Conservation (phyloP, 495 filamentous ascomycete species). For the Staphylotrichum longicolle region DNA sequence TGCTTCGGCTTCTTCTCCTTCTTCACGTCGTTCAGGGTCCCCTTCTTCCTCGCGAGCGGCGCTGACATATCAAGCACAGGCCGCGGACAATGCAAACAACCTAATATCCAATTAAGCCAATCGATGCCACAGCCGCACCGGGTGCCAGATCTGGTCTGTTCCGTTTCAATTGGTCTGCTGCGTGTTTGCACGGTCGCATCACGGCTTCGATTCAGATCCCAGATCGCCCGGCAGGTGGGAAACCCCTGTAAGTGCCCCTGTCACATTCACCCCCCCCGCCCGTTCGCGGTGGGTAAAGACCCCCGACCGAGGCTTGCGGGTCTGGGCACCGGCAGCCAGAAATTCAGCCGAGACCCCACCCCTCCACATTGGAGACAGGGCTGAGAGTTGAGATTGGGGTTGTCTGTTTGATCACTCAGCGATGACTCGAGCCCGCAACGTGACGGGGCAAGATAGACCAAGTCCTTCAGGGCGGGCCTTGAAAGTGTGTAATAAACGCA, state of each 20-base stretch:
- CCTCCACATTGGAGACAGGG: too few species aligned
- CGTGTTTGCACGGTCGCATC: not conserved
- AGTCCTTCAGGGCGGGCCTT: too few species aligned
- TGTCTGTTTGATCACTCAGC: too few species aligned
- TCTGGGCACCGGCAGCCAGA: not conserved
- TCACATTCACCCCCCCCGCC: slow-evolving; percentile 1
- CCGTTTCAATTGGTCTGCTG: not conserved
- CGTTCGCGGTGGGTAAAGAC: not conserved
- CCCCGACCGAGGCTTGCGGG: slow-evolving; percentile 3
- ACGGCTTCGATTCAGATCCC: not conserved
- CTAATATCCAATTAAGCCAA: not conserved
- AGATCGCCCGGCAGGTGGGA: not conserved
- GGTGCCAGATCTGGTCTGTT: not conserved
- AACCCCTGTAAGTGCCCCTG: not conserved
- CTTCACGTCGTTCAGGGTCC: not conserved
- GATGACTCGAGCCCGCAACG: too few species aligned
- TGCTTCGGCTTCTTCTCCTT: slow-evolving; percentile 1
- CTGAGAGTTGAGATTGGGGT: too few species aligned
- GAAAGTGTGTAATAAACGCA: too few species aligned
- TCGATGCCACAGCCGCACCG: not conserved
- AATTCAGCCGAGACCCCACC: not conserved
- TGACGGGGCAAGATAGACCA: too few species aligned
- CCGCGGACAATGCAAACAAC: not conserved
- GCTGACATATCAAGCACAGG: slow-evolving; percentile 2
- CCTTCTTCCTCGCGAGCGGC: not conserved